Evolutionary conservation across 73 alveolate species (phyloP).

Genomic region (Stentor coeruleus): DNA sequence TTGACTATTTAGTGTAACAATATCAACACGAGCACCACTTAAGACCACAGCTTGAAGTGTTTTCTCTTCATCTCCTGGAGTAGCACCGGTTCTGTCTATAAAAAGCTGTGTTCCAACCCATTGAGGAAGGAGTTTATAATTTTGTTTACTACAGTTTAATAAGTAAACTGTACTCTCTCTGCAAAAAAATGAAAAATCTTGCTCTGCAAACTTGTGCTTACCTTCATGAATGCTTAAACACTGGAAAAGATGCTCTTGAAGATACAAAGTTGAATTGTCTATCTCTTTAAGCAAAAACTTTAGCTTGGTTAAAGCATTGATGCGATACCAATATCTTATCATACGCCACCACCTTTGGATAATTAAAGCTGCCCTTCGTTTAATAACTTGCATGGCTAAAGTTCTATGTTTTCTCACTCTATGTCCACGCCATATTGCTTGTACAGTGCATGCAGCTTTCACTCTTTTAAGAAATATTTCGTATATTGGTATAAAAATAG

Average conservation of each 20-base stretch:
- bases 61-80: neutral
- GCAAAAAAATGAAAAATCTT: slow-evolving; percentile 13
- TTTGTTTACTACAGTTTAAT: neutral
- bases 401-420: neutral
- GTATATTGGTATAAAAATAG: slow-evolving; percentile 4
- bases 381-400: neutral
- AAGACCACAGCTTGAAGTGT: slow-evolving; percentile 20
- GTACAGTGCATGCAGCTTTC: slow-evolving; percentile 24
- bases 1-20: neutral
- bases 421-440: slow-evolving; percentile 10
- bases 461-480: neutral
- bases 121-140: neutral
- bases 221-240: neutral
- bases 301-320: neutral
- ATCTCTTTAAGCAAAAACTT: neutral
- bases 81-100: neutral
- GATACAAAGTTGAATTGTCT: neutral
- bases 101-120: neutral
- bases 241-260: slow-evolving; percentile 24
- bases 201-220: neutral
- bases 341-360: slow-evolving; percentile 25
- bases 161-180: neutral
- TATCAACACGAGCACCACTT: neutral
- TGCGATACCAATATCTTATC: neutral
- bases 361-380: neutral